Evolutionary conservation across 345 rosid genomes (phyloP).

Genomic region (Eucalyptus melliodora): DNA sequence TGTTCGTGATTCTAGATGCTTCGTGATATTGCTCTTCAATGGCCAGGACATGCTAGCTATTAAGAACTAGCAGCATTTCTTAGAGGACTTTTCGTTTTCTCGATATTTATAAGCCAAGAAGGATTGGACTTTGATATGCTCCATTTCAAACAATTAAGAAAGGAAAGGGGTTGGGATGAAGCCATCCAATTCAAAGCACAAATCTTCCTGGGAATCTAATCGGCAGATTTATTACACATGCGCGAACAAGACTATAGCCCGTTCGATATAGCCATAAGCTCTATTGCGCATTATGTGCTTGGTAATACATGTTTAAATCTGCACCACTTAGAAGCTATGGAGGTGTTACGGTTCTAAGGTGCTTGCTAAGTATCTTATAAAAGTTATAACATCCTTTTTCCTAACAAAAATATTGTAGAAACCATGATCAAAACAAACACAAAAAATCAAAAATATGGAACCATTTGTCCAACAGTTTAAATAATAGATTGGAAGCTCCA

Average conservation of each 20-base stretch:
- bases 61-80: background rate
- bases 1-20: background rate
- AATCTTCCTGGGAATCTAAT: background rate
- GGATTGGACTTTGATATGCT: background rate
- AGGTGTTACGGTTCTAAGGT: too few species aligned
- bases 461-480: too few species aligned
- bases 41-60: background rate
- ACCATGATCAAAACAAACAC: too few species aligned
- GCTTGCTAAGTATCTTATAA: too few species aligned
- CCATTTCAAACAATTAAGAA: background rate
- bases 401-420: too few species aligned
- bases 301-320: too few species aligned
- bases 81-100: background rate
- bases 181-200: background rate
- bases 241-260: background rate
- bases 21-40: background rate
- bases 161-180: background rate
- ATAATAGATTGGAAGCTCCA: too few species aligned
- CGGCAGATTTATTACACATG: background rate
- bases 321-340: too few species aligned
- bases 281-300: too few species aligned
- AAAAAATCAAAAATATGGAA: too few species aligned
- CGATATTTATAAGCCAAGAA: background rate
- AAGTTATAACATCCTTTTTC: too few species aligned
- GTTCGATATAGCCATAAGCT: background rate